These are phyloP conservation scores for Geotrichum aggregatum DNA, from an alignment of 1,139 yeast species.

Conservation along the genomic window DNA sequence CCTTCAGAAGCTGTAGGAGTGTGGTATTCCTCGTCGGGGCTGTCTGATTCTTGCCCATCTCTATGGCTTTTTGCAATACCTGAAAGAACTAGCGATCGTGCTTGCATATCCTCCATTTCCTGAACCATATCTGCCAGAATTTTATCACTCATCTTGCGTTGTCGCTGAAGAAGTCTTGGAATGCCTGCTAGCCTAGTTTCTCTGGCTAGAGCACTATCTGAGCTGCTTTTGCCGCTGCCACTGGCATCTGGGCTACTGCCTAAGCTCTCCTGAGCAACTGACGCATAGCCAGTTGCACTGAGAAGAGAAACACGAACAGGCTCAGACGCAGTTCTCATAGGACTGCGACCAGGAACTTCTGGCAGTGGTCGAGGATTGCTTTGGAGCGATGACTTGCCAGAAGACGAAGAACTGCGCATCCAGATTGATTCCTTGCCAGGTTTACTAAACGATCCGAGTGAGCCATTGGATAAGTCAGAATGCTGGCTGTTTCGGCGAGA, in stretches of 20 bases:
- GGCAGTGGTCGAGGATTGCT: conserved; percentile 14
- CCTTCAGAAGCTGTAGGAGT: conserved; percentile 4
- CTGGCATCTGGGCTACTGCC: not conserved
- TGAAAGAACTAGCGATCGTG: conserved; percentile 22
- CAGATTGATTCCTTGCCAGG: conserved; percentile 26
- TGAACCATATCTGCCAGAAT: conserved; percentile 32
- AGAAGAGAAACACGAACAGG: not conserved
- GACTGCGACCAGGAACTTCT: conserved; percentile 15
- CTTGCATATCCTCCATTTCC: conserved; percentile 33
- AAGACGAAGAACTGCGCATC: conserved; percentile 19
- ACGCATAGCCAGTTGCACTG: not conserved
- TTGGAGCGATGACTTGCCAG: conserved; percentile 4
- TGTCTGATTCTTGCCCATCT: not conserved
- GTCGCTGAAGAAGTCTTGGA: conserved; percentile 18
- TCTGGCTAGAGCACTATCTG: not conserved
- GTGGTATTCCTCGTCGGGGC: not conserved
- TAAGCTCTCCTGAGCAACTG: not conserved
- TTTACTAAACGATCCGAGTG: conserved; percentile 23
- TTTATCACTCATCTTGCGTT: conserved; percentile 27
- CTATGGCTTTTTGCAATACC: conserved; percentile 8
- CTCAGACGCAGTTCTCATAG: conserved; percentile 5
- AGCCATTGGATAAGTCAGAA: conserved; percentile 23
- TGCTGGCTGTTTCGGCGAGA: not conserved
- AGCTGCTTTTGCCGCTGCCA: not conserved
- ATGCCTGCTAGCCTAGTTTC: not conserved